These are phyloP conservation scores for Candida nitratophila DNA, from an alignment of 805 yeast species.

Conservation along the genomic window DNA sequence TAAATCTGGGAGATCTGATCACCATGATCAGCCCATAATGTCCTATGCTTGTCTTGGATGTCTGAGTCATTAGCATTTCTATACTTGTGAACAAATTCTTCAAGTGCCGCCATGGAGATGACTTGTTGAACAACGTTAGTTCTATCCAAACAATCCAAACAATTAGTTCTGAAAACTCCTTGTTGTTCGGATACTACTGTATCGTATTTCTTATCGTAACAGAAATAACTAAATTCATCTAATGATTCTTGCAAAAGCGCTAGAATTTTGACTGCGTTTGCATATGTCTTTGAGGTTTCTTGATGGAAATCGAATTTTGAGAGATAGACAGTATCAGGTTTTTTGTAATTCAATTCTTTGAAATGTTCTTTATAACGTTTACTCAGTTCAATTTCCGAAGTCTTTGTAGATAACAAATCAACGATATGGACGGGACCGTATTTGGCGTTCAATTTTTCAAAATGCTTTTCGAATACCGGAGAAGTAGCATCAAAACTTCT, in stretches of 20 bases:
- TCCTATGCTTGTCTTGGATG: conserved; percentile 66
- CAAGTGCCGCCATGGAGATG: conserved; percentile 65
- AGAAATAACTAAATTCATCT: conserved; percentile 75
- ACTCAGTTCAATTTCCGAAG: conserved; percentile 69
- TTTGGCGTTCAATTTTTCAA: conserved; percentile 56
- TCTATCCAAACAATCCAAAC: conserved; percentile 91
- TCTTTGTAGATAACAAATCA: conserved; percentile 76
- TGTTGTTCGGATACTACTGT: conserved; percentile 67
- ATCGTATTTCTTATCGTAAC: conserved; percentile 51
- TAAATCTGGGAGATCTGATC: conserved; percentile 93
- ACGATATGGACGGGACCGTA: conserved; percentile 88
- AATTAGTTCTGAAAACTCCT: conserved; percentile 90
- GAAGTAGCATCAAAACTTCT: conserved; percentile 89
- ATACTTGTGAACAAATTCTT: conserved; percentile 38
- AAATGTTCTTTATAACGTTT: conserved; percentile 59
- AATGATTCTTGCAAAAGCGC: conserved; percentile 59
- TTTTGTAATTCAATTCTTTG: conserved; percentile 28
- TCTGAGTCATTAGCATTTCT: conserved; percentile 33
- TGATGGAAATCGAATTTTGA: conserved; percentile 92
- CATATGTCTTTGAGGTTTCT: conserved; percentile 85
- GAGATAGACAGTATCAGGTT: conserved; percentile 38
- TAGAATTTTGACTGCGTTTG: conserved; percentile 67
- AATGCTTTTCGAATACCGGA: conserved; percentile 81
- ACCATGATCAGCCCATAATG: conserved; percentile 97
- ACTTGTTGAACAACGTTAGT: conserved; percentile 88